Percentiles rank a stretch among this genome's conserved stretches.
Evolutionary conservation across 2,329 filamentous ascomycete genomes (phyloP).

Genomic region (Scopulariopsis brevicaulis): DNA sequence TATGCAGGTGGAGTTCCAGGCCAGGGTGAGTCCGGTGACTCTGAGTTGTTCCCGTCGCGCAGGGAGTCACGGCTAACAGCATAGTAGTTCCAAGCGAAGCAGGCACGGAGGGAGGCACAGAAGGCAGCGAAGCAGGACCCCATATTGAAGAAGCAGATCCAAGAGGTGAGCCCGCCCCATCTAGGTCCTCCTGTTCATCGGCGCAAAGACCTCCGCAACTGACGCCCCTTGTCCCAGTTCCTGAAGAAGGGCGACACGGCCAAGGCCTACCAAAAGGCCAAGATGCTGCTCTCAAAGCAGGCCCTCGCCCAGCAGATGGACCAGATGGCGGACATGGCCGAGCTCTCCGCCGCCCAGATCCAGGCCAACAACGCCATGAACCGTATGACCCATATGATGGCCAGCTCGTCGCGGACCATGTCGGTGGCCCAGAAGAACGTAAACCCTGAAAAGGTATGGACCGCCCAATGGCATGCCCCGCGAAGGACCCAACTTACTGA

Average conservation of each 20-base stretch:
- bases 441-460: conserved; percentile 42
- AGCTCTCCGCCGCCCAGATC: conserved; percentile 48
- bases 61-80: neutral
- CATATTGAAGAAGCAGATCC: conserved; percentile 51
- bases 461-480: neutral
- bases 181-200: neutral
- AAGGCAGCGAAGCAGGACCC: conserved; percentile 51
- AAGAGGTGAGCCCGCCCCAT: conserved; percentile 25
- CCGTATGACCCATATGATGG: conserved; percentile 54
- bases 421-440: conserved; percentile 43
- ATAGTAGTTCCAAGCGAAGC: conserved; percentile 45
- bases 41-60: neutral
- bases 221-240: conserved; percentile 17
- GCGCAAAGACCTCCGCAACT: neutral
- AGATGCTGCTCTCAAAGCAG: conserved; percentile 50
- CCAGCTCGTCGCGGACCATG: conserved; percentile 47
- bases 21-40: conserved; percentile 29
- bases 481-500: neutral
- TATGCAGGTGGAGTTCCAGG: conserved; percentile 53
- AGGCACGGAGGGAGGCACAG: conserved; percentile 47
- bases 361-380: conserved; percentile 56
- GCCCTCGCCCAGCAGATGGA: conserved; percentile 53
- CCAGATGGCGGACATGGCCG: conserved; percentile 53
- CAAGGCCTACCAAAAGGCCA: conserved; percentile 52
- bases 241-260: conserved; percentile 53